Evolutionary conservation across 1,284 basidiomycete species (phyloP).

Genomic region (Schizophyllum amplum): DNA sequence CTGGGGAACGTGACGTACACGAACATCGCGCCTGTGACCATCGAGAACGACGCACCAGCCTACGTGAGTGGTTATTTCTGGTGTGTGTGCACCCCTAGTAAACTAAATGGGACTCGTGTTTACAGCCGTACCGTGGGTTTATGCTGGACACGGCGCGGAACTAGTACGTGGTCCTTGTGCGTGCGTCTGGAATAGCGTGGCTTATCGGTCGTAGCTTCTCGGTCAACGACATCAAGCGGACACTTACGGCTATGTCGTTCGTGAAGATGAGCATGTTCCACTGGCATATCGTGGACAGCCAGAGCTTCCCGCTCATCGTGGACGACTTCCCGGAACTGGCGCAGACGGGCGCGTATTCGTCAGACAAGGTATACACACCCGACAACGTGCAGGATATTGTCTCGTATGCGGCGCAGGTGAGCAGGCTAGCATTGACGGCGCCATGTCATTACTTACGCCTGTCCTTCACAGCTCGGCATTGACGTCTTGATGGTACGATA

Average conservation of each 20-base stretch:
- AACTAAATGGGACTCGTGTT: slow-evolving; percentile 3
- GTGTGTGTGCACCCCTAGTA: neutral
- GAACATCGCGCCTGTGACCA: slow-evolving; percentile 48
- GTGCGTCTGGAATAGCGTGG: neutral
- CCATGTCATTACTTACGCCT: slow-evolving; percentile 1
- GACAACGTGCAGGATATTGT: slow-evolving; percentile 58
- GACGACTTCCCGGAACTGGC: slow-evolving; percentile 57
- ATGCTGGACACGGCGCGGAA: slow-evolving; percentile 66
- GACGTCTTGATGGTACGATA: slow-evolving; percentile 74
- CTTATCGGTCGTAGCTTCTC: slow-evolving; percentile 42
- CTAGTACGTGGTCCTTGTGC: slow-evolving; percentile 24
- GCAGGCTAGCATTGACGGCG: slow-evolving; percentile 16
- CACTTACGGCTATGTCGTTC: slow-evolving; percentile 80
- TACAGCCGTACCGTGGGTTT: slow-evolving; percentile 70
- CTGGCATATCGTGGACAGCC: slow-evolving; percentile 75
- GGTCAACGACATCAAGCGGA: slow-evolving; percentile 58
- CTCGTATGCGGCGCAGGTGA: slow-evolving; percentile 62
- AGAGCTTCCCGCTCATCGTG: slow-evolving; percentile 70
- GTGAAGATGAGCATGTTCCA: slow-evolving; percentile 71
- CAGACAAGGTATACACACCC: slow-evolving; percentile 47
- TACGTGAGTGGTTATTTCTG: slow-evolving; percentile 37
- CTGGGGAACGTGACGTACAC: slow-evolving; percentile 42
- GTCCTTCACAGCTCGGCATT: slow-evolving; percentile 54
- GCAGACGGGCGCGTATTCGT: slow-evolving; percentile 61
- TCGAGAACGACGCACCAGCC: slow-evolving; percentile 52